These are phyloP conservation scores for Cyanidioschyzon merolae DNA, from an alignment of 23 red algal species.

Conservation along the genomic window DNA sequence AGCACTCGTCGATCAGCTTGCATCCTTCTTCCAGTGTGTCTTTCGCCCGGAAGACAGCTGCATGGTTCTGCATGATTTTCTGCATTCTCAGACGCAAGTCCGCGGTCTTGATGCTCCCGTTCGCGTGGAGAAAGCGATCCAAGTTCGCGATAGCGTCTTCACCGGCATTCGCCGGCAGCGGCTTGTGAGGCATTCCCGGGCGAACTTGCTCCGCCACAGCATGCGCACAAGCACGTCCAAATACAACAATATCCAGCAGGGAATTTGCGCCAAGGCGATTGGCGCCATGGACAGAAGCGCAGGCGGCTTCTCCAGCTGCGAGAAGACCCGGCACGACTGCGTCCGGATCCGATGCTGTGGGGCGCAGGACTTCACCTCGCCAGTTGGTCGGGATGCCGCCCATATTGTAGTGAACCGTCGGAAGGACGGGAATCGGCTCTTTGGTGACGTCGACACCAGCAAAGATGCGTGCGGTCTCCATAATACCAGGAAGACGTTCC, in stretches of 20 bases:
- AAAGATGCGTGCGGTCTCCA: slow-evolving; percentile 86
- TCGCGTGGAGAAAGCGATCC: slow-evolving; percentile 55
- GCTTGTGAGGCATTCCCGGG: slow-evolving; percentile 43
- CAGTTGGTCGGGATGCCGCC: slow-evolving; percentile 95
- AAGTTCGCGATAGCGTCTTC: slow-evolving; percentile 76
- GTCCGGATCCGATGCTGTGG: slow-evolving; percentile 44
- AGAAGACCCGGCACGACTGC: slow-evolving; percentile 66
- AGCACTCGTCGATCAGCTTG: slow-evolving; percentile 63
- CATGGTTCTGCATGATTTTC: slow-evolving; percentile 82
- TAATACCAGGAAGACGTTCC: slow-evolving; percentile 71
- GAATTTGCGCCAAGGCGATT: slow-evolving; percentile 91
- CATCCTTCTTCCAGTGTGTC: slow-evolving; percentile 60
- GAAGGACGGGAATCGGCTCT: slow-evolving; percentile 85
- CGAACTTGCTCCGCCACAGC: slow-evolving; percentile 41
- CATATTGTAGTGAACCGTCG: slow-evolving; percentile 99
- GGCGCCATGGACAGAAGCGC: slow-evolving; percentile 86
- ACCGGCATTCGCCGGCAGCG: slow-evolving; percentile 28
- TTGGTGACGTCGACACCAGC: slow-evolving; percentile 88
- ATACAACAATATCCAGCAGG: slow-evolving; percentile 91
- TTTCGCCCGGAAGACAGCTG: slow-evolving; percentile 72
- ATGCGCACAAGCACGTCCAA: slow-evolving; percentile 66
- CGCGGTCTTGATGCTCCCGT: slow-evolving; percentile 47
- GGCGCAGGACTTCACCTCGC: slow-evolving; percentile 64
- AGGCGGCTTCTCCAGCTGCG: slow-evolving; percentile 84
- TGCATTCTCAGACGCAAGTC: slow-evolving; percentile 77